Evolutionary conservation across 2,329 filamentous ascomycete species (phyloP).

Genomic region (Botrytis medusae): DNA sequence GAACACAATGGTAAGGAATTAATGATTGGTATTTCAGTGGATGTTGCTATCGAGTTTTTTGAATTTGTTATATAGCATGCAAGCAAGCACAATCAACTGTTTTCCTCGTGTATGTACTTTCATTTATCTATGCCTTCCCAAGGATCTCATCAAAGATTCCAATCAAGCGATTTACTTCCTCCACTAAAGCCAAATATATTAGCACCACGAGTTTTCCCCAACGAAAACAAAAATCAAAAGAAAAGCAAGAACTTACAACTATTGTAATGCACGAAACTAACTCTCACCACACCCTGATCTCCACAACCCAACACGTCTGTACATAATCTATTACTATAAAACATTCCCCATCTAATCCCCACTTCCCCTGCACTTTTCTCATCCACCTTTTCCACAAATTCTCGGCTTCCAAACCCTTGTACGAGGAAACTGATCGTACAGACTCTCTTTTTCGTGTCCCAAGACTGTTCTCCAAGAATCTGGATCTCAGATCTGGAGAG

Average conservation of each 20-base stretch:
- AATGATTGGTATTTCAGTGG: background rate
- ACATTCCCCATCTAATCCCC: conserved; percentile 66
- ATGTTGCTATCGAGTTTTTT: background rate
- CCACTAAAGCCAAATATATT: conserved; percentile 44
- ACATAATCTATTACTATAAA: conserved; percentile 65
- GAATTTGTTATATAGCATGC: background rate
- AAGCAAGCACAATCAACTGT: background rate
- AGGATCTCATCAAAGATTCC: conserved; percentile 48
- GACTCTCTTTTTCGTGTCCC: conserved; percentile 52
- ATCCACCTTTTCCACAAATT: conserved; percentile 63
- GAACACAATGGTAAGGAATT: background rate
- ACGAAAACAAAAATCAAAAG: background rate
- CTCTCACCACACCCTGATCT: conserved; percentile 63
- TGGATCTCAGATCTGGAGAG: conserved; percentile 51
- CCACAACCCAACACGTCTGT: conserved; percentile 58
- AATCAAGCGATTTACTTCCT: conserved; percentile 56
- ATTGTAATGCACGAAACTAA: conserved; percentile 75
- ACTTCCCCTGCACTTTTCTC: conserved; percentile 50
- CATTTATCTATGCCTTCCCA: background rate
- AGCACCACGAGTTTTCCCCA: background rate
- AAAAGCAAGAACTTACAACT: conserved; percentile 50
- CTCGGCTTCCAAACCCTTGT: conserved; percentile 53
- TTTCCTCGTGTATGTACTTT: background rate
- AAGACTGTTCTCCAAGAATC: conserved; percentile 56
- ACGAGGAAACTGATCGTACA: conserved; percentile 68